Evolutionary conservation across 148 eudicot species (phyloP).

Genomic region (Nepenthes gracilis): DNA sequence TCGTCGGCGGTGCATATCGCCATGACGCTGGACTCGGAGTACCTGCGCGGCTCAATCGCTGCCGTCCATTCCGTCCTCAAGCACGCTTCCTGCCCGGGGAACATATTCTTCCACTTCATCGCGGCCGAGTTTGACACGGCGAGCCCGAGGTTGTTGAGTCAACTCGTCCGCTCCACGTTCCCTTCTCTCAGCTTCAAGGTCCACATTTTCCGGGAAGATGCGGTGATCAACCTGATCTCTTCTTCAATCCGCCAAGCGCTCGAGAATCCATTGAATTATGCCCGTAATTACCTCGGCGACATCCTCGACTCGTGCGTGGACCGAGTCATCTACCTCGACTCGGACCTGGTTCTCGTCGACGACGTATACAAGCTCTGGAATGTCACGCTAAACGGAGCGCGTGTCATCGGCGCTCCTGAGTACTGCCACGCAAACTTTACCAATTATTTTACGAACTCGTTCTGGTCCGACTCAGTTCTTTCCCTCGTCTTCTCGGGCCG

Average conservation of each 20-base stretch:
- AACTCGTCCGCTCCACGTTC: conserved; percentile 46
- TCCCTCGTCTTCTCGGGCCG: conserved; percentile 19
- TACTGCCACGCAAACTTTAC: conserved; percentile 70
- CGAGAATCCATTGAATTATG: conserved; percentile 75
- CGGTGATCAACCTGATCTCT: conserved; percentile 48
- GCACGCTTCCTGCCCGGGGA: conserved; percentile 71
- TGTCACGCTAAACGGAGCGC: conserved; percentile 6
- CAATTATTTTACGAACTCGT: conserved; percentile 36
- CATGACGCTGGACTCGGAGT: conserved; percentile 67
- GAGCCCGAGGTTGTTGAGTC: conserved; percentile 49
- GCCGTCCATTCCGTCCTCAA: conserved; percentile 72
- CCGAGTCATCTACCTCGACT: conserved; percentile 73
- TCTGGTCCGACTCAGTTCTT: conserved; percentile 54
- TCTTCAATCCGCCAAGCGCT: conserved; percentile 52
- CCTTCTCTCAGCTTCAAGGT: conserved; percentile 48
- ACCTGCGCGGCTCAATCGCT: conserved; percentile 72
- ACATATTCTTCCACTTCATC: conserved; percentile 55
- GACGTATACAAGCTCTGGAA: conserved; percentile 62
- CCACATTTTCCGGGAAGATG: conserved; percentile 46
- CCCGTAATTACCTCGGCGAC: conserved; percentile 64
- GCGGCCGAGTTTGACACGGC: conserved; percentile 71
- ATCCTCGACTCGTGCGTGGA: conserved; percentile 51
- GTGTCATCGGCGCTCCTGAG: conserved; percentile 44
- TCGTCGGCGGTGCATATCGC: conserved; percentile 46
- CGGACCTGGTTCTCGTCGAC: conserved; percentile 59